A percentile compares a stretch with the other conserved stretches of the same genome.
These are phyloP conservation scores for Corchorus capsularis DNA, from an alignment of 345 rosid species.

Conservation along the genomic window DNA sequence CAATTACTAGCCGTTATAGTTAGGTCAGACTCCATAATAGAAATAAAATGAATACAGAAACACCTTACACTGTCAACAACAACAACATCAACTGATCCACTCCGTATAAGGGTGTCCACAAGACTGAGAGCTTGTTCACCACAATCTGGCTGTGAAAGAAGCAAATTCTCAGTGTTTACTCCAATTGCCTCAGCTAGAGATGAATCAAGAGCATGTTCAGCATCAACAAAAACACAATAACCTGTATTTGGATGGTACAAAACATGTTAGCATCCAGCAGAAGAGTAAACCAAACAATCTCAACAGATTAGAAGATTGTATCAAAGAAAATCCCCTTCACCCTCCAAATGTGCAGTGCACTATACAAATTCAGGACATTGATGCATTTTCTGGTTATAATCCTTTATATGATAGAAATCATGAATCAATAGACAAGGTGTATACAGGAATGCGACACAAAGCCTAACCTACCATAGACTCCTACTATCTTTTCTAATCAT, in stretches of 20 bases:
- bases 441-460: background rate
- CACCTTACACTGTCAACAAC: conserved; percentile 97
- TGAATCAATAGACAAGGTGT: background rate
- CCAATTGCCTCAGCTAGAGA: conserved; percentile 82
- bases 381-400: background rate
- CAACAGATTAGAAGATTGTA: background rate
- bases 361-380: background rate
- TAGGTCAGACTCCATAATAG: background rate
- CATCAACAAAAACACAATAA: conserved; percentile 92
- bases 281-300: background rate
- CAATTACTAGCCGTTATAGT: background rate
- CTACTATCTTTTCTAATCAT: background rate
- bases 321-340: background rate
- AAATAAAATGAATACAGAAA: conserved; percentile 20
- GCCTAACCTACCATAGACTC: background rate
- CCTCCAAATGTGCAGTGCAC: background rate
- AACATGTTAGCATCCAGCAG: conserved; percentile 17
- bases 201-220: conserved; percentile 99
- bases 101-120: conserved; percentile 86
- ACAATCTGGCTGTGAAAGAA: conserved; percentile 96
- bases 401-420: background rate
- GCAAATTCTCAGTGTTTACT: conserved; percentile 88
- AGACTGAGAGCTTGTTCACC: conserved; percentile 98
- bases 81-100: conserved; percentile 94
- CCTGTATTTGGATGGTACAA: conserved; percentile 41